A percentile compares a stretch with the other conserved stretches of the same genome.
Evolutionary conservation across 2,329 filamentous ascomycete species (phyloP).

Genomic region (Aspergillus sp.): DNA sequence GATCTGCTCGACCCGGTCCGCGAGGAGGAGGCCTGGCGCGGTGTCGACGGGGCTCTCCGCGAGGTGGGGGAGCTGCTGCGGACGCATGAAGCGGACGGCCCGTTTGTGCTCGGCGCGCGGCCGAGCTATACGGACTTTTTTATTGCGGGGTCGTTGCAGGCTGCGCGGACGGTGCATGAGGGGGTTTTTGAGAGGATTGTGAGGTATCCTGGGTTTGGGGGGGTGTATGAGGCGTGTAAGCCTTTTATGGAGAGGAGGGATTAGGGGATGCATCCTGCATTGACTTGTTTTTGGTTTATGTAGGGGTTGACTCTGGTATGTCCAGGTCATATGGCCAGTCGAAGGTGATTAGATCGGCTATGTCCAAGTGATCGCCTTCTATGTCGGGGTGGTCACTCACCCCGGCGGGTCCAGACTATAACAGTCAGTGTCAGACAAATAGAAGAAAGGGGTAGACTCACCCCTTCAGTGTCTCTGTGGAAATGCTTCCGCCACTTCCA

Average conservation of each 20-base stretch:
- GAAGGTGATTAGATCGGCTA: too few species aligned
- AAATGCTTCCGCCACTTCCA: too few species aligned
- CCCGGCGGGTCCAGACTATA: too few species aligned
- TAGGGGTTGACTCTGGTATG: too few species aligned
- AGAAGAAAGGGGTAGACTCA: too few species aligned
- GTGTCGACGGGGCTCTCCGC: constrained; percentile 21
- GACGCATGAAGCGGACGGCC: constrained; percentile 35
- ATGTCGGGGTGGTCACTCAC: too few species aligned
- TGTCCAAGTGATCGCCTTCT: too few species aligned
- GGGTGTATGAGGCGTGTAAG: neutral
- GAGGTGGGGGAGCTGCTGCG: constrained; percentile 33
- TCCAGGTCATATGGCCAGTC: too few species aligned
- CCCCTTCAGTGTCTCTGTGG: too few species aligned
- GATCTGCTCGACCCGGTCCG: constrained; percentile 12
- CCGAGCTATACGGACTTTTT: constrained; percentile 43
- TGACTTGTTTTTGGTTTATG: too few species aligned
- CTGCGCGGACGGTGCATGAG: constrained; percentile 32
- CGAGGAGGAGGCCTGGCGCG: neutral
- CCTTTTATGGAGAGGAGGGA: neutral
- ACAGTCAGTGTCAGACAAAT: too few species aligned
- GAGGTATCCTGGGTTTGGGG: neutral
- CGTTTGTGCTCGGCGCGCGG: constrained; percentile 27
- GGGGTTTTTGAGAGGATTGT: constrained; percentile 25
- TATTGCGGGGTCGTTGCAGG: constrained; percentile 37
- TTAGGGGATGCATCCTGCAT: neutral